Percentiles rank a stretch among this genome's conserved stretches.
Evolutionary conservation across 2,329 filamentous ascomycete species (phyloP).

Genomic region (Ceratocystis smalleyi): DNA sequence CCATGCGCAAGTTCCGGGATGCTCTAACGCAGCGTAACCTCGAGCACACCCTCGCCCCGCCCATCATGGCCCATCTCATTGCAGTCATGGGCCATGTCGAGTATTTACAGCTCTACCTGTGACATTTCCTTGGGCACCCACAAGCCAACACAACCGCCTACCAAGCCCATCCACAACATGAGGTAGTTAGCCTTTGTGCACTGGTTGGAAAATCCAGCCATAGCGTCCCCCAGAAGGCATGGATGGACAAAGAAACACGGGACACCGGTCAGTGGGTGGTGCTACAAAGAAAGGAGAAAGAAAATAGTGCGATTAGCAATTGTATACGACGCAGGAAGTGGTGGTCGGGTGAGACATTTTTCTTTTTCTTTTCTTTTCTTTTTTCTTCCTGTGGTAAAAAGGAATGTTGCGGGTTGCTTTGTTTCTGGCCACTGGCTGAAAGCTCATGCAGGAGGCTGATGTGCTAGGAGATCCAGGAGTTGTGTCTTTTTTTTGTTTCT

Average conservation of each 20-base stretch:
- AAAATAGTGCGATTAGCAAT: slow-evolving; percentile 18
- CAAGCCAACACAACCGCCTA: slow-evolving; percentile 66
- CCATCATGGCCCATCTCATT: background rate
- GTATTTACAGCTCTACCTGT: slow-evolving; percentile 8
- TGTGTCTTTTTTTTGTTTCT: slow-evolving; percentile 15
- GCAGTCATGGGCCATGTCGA: background rate
- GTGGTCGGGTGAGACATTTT: background rate
- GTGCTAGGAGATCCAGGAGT: background rate
- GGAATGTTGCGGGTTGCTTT: slow-evolving; percentile 20
- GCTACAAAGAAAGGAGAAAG: slow-evolving; percentile 32
- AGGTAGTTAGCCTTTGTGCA: slow-evolving; percentile 56
- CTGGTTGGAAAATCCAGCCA: slow-evolving; percentile 42
- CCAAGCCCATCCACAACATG: slow-evolving; percentile 74
- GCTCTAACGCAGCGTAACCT: background rate
- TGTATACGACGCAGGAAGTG: background rate
- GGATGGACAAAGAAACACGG: slow-evolving; percentile 87
- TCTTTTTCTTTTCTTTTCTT: too few species aligned
- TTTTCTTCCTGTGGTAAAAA: slow-evolving; percentile 22
- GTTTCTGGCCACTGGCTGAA: slow-evolving; percentile 3
- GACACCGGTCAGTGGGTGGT: slow-evolving; percentile 66
- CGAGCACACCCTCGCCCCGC: background rate
- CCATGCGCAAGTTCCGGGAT: background rate
- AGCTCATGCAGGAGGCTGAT: background rate
- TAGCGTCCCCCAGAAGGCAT: slow-evolving; percentile 70
- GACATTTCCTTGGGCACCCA: slow-evolving; percentile 59